phyloP scores from a whole-genome alignment of 208 protist species.

The Acanthamoeba divionensis region DNA sequence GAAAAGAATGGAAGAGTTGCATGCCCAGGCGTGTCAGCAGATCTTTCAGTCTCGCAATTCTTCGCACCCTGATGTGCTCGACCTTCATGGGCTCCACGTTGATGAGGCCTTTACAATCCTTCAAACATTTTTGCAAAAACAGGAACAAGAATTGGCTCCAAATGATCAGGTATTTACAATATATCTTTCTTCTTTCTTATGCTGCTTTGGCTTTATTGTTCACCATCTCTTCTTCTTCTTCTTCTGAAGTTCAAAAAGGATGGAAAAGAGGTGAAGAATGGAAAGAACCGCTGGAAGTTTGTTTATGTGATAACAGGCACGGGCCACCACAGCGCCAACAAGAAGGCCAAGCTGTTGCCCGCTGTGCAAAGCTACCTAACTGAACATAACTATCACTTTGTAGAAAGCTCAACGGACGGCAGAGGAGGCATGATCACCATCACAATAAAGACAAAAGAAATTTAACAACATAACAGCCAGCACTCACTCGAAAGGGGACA shows the following conservation, averaged over 20 bases:
- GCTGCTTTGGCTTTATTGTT: not conserved
- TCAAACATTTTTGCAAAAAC: not conserved
- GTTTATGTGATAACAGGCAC: slow-evolving; percentile 60
- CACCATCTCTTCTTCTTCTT: not conserved
- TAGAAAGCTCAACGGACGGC: slow-evolving; percentile 30
- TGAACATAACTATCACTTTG: slow-evolving; percentile 11
- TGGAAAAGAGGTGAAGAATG: not conserved
- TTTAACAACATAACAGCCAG: not conserved
- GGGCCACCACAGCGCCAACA: slow-evolving; percentile 53
- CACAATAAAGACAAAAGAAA: slow-evolving; percentile 30
- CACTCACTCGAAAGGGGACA: too few species aligned
- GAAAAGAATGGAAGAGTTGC: slow-evolving; percentile 19
- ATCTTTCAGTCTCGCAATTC: slow-evolving; percentile 40
- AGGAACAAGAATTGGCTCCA: not conserved
- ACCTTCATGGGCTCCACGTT: slow-evolving; percentile 34
- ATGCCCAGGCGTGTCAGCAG: not conserved
- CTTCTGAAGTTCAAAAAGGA: not conserved
- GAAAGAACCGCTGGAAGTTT: not conserved
- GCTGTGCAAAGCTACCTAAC: slow-evolving; percentile 55
- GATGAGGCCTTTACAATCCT: slow-evolving; percentile 1
- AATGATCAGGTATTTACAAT: too few species aligned
- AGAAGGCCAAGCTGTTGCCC: slow-evolving; percentile 46
- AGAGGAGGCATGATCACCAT: slow-evolving; percentile 53
- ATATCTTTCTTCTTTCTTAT: not conserved
- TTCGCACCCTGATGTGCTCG: not conserved